These are phyloP conservation scores for Coniochaeta sp. DNA, from an alignment of 2,329 filamentous ascomycete genomes.

Conservation along the genomic window DNA sequence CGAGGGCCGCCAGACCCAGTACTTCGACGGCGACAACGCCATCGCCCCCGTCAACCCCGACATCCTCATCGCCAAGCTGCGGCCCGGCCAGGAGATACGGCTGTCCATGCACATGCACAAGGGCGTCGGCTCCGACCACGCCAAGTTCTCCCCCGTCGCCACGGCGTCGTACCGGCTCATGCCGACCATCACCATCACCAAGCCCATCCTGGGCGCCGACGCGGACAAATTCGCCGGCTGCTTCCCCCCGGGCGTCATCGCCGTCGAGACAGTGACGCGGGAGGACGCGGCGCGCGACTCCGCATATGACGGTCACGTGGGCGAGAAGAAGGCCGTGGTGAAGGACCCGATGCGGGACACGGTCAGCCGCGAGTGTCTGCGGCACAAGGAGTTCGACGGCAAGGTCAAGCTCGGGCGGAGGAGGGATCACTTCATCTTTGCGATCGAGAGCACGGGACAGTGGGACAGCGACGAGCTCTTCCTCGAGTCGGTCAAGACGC, in stretches of 20 bases:
- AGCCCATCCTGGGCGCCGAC: constrained; percentile 79
- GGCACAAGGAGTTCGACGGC: constrained; percentile 86
- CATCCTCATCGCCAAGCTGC: constrained; percentile 88
- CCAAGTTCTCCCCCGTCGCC: constrained; percentile 94
- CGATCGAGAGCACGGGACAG: constrained; percentile 89
- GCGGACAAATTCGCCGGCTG: constrained; percentile 85
- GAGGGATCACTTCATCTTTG: constrained; percentile 96
- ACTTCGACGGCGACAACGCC: constrained; percentile 59
- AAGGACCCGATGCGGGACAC: constrained; percentile 87
- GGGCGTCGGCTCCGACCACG: constrained; percentile 87
- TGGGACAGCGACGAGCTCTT: constrained; percentile 93
- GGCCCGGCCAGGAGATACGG: constrained; percentile 81
- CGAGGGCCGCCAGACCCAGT: constrained; percentile 62
- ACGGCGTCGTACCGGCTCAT: constrained; percentile 89
- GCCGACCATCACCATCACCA: constrained; percentile 75
- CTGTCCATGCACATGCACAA: constrained; percentile 91
- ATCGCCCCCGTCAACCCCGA: constrained; percentile 81
- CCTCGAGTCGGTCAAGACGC: constrained; percentile 74
- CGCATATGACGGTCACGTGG: constrained; percentile 66
- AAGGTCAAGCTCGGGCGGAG: constrained; percentile 91
- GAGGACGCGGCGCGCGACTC: constrained; percentile 54
- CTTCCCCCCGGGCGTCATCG: constrained; percentile 85
- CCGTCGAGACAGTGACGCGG: constrained; percentile 62
- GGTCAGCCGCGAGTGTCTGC: constrained; percentile 84
- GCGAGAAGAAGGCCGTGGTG: constrained; percentile 83